Evolutionary conservation across 2,329 filamentous ascomycete species (phyloP), one percentile per base, ranked within the genome.

Genomic region (Cercospora sp.): DNA sequence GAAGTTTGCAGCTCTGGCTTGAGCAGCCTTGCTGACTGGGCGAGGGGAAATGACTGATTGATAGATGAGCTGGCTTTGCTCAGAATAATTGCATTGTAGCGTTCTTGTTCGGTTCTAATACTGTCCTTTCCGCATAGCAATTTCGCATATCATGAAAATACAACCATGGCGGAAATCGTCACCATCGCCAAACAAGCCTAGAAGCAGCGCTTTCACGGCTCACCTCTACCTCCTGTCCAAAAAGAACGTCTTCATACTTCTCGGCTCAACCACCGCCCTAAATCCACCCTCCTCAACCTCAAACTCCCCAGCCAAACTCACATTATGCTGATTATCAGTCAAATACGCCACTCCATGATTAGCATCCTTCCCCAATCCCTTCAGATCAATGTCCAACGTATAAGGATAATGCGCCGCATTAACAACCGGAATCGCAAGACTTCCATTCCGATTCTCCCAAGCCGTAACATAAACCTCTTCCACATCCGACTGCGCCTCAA

Each of bases 391-490:
- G 5, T 57, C 51, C 7, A 57, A 9, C 7, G 5, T 30, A 57
- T 57, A 57, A 28, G 18, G 3, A 57, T 57, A 57, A 13, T 57
- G 53, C 26, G 53, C 53, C 53, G 53, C 53, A 23, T 57, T 57
- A 7, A 57, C 53, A 16, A 57, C 13, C 53, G 53, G 53, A n/a
- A 57, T 57, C 23, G 53, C 53, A 2, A 57, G 1, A 28, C 23
- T 57, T 6, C 53, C 53, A 30, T 57, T 57, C 13, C 16, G 12
- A 18, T 57, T 57, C 53, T 57, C 53, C 53, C 53, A 57, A 31
- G 53, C 53, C 23, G 53, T 57, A 26, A 57, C 53, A 31, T 57
- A 57, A 16, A 57, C 53, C 53, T 57, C 53, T 23, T 57, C 53
- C 13, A 57, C 53, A 57, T 57, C 53, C 3, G 53, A 28, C 3